Evolutionary conservation across 1,284 basidiomycete genomes (phyloP).

Genomic region (Marasmius fiardii): DNA sequence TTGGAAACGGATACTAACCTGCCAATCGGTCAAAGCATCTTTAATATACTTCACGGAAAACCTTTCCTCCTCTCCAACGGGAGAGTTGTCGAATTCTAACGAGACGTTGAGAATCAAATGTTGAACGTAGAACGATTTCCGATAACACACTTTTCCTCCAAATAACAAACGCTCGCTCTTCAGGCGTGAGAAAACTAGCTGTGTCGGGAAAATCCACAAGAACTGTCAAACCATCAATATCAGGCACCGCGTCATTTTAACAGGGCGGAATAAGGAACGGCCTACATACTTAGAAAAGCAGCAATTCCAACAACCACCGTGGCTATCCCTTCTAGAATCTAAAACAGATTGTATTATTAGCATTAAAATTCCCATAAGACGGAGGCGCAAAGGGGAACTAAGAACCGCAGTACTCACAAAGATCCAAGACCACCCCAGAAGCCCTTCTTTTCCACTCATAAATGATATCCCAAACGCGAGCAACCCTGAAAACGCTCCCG

Average conservation of each 20-base stretch:
- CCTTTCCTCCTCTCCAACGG: conserved; percentile 62
- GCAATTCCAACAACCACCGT: conserved; percentile 44
- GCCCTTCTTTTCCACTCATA: conserved; percentile 38
- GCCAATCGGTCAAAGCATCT: conserved; percentile 62
- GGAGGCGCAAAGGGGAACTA: not conserved
- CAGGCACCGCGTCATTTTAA: not conserved
- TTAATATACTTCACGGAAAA: conserved; percentile 52
- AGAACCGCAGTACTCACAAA: conserved; percentile 32
- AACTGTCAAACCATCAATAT: conserved; percentile 25
- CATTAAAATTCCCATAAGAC: not conserved
- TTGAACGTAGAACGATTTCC: no score
- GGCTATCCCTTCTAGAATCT: conserved; percentile 56
- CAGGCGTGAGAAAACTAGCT: conserved; percentile 54
- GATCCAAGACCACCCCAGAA: conserved; percentile 49
- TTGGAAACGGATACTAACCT: conserved; percentile 32
- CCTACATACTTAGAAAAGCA: conserved; percentile 41
- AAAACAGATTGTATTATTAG: not conserved
- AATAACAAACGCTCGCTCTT: conserved; percentile 58
- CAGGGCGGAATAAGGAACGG: not conserved
- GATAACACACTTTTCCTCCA: conserved; percentile 52
- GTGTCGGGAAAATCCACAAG: conserved; percentile 59
- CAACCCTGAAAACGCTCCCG: conserved; percentile 44
- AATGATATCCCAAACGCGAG: conserved; percentile 44
- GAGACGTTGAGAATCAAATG: not conserved
- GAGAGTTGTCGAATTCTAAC: conserved; percentile 60